Evolutionary conservation across 768 basidiomycete species (phyloP).

Genomic region (Tylopilus plumbeoviolaceoides): DNA sequence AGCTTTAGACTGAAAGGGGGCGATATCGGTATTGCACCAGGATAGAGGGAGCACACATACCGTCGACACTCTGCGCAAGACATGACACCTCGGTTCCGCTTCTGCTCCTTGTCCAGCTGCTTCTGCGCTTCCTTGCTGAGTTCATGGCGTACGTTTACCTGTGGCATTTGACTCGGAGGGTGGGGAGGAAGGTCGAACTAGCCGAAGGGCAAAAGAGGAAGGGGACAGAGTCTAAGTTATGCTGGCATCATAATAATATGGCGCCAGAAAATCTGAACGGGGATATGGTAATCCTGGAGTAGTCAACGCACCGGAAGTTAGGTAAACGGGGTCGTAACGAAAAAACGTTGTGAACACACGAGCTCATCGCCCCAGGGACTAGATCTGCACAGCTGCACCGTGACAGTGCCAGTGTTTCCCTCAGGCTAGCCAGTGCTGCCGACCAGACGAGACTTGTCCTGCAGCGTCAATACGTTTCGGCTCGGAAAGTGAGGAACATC

Average conservation of each 20-base stretch:
- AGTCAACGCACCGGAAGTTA: constrained; percentile 8
- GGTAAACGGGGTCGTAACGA: not conserved
- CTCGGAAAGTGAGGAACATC: no score
- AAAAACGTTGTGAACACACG: no score
- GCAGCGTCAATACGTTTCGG: no score
- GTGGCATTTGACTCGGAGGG: constrained; percentile 39
- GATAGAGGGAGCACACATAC: constrained; percentile 29
- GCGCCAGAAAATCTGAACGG: not conserved
- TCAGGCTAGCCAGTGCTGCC: no score
- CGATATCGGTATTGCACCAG: not conserved
- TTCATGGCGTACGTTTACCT: constrained; percentile 39
- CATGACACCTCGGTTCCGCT: constrained; percentile 52
- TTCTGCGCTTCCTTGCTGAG: constrained; percentile 36
- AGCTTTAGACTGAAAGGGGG: constrained; percentile 49
- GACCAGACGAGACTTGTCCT: no score
- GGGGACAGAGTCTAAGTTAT: not conserved
- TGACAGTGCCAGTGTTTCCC: no score
- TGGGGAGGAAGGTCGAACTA: no score
- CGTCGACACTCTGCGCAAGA: constrained; percentile 62
- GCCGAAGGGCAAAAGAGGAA: not conserved
- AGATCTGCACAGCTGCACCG: no score
- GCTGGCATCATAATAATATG: no score
- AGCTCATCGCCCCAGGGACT: no score
- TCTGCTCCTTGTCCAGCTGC: constrained; percentile 62
- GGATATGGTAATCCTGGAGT: constrained; percentile 6